Conservation (phyloP, 1,284 basidiomycete genomes). For the Cryptococcus neoformans region DNA sequence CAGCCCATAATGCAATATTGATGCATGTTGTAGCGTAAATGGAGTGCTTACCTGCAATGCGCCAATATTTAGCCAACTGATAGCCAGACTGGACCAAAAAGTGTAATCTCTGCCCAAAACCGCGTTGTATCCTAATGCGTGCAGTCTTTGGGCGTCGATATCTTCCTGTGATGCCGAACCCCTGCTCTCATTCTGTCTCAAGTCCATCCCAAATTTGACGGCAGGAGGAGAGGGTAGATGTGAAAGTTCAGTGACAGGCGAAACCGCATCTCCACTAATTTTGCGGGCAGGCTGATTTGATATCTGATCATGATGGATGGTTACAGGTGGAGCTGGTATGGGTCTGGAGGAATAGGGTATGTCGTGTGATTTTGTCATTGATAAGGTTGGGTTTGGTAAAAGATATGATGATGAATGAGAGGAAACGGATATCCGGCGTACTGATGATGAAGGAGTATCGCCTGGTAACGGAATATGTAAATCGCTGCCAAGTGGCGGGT, state of each 20-base stretch:
- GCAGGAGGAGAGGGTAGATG: constrained; percentile 1
- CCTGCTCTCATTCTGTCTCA: constrained; percentile 1
- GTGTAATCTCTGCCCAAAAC: constrained; percentile 47
- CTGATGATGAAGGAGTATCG: constrained; percentile 1
- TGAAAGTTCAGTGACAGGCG: constrained; percentile 4
- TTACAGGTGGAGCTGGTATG: constrained; percentile 31
- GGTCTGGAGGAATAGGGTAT: constrained; percentile 33
- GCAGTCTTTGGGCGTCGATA: constrained; percentile 37
- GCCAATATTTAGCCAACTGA: constrained; percentile 45
- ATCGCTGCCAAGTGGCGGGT: neutral
- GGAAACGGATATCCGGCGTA: constrained; percentile 1
- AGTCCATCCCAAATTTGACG: constrained; percentile 5
- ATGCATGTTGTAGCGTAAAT: neutral
- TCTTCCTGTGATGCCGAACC: constrained; percentile 25
- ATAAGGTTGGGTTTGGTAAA: constrained; percentile 1
- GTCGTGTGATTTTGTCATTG: constrained; percentile 2
- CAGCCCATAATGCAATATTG: neutral
- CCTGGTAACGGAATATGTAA: neutral
- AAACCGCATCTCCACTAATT: neutral
- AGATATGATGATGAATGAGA: constrained; percentile 5
- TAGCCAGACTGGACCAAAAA: constrained; percentile 47
- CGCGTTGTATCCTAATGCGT: constrained; percentile 46
- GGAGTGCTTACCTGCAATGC: constrained; percentile 33
- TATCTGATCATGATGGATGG: neutral
- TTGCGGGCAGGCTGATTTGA: neutral